Evolutionary conservation across 305 asterid genomes (phyloP).

Genomic region (Fraxinus greggii): DNA sequence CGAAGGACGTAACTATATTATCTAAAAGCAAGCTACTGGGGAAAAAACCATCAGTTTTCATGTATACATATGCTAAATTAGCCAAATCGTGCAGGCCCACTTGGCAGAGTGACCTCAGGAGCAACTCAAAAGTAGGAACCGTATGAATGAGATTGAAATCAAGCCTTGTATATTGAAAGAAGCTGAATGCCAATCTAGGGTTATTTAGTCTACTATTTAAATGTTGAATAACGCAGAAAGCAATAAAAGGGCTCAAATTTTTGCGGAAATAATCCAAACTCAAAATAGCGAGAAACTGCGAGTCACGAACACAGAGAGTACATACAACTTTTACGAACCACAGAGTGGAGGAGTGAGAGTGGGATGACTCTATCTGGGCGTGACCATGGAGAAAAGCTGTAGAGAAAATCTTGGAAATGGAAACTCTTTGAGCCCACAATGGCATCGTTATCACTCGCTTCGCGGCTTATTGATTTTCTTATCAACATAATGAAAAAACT

Average conservation of each 20-base stretch:
- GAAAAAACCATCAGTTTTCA: slow-evolving; percentile 58
- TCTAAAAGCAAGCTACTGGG: slow-evolving; percentile 40
- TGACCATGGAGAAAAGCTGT: slow-evolving; percentile 45
- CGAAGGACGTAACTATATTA: slow-evolving; percentile 43
- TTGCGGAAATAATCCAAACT: slow-evolving; percentile 56
- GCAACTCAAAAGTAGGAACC: slow-evolving; percentile 48
- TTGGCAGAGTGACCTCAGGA: slow-evolving; percentile 63
- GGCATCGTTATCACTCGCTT: slow-evolving; percentile 51
- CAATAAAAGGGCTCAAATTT: slow-evolving; percentile 55
- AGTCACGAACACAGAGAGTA: slow-evolving; percentile 55
- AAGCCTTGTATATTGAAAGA: slow-evolving; percentile 59
- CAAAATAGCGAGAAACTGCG: slow-evolving; percentile 43
- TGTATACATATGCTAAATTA: slow-evolving; percentile 41
- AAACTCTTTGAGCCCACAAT: slow-evolving; percentile 57
- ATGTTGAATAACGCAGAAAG: slow-evolving; percentile 59
- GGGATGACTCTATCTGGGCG: slow-evolving; percentile 41
- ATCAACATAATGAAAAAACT: background rate
- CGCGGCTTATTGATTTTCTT: background rate
- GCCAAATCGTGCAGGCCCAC: slow-evolving; percentile 57
- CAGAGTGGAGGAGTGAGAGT: slow-evolving; percentile 40
- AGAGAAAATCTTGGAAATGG: slow-evolving; percentile 41
- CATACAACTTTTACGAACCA: slow-evolving; percentile 84
- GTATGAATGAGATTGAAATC: slow-evolving; percentile 58
- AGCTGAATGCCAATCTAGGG: slow-evolving; percentile 66
- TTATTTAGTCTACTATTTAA: slow-evolving; percentile 40